Evolutionary conservation across 129 eudicot genomes (phyloP).

Genomic region (Helichrysum umbraculigerum): DNA sequence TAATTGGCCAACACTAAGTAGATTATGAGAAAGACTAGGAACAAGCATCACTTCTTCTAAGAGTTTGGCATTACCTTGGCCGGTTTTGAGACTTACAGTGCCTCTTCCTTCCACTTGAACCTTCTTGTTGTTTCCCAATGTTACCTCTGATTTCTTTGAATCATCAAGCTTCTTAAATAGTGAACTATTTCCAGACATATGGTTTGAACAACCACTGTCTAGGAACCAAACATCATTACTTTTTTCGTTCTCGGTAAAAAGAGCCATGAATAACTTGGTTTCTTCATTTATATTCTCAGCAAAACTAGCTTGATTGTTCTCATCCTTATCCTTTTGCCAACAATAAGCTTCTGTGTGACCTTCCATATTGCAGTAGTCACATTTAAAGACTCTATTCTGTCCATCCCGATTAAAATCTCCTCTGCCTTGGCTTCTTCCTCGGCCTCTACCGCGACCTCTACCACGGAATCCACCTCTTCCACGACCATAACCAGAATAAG

Average conservation of each 20-base stretch:
- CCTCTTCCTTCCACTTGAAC: neutral
- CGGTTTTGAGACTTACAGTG: neutral
- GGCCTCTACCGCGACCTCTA: too few relatives aligned
- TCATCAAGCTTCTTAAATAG: neutral
- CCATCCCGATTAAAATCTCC: too few relatives aligned
- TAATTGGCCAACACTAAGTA: constrained; percentile 19
- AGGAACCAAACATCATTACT: neutral
- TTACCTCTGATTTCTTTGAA: neutral
- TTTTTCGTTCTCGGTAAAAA: neutral
- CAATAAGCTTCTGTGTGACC: too few relatives aligned
- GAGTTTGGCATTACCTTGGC: neutral
- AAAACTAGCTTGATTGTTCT: too few relatives aligned
- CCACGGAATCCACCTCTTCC: neutral
- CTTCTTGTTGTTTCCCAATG: neutral
- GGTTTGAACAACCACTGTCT: neutral
- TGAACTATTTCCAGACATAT: neutral
- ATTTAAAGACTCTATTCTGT: too few relatives aligned
- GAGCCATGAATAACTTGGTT: neutral
- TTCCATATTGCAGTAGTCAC: too few relatives aligned
- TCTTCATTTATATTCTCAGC: neutral
- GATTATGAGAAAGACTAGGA: constrained; percentile 5
- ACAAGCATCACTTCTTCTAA: neutral
- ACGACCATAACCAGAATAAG: neutral
- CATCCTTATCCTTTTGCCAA: too few relatives aligned
- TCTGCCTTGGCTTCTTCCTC: too few relatives aligned